Evolutionary conservation across 148 eudicot genomes (phyloP), one percentile per base, ranked within the genome.

Genomic region (Polygonum maritimum): DNA sequence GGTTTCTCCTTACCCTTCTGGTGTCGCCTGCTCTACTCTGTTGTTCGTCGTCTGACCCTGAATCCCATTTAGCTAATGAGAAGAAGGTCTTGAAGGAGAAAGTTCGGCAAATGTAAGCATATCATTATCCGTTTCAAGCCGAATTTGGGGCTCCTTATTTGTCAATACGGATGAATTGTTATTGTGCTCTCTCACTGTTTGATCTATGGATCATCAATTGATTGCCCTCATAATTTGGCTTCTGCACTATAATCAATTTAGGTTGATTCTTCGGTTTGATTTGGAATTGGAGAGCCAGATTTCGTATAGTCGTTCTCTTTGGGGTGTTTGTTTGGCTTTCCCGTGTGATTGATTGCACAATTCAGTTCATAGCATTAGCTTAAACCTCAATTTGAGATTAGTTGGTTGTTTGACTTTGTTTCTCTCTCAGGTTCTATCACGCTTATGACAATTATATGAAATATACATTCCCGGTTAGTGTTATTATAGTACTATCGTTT

Each of bases 371-470:
- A 67, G 10, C 71, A 38, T 44, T 63, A 31, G 10, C 71, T 36
- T 38, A 62, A 62, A 6, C 2, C 31, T 16, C 38, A 19, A 67
- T 60, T 31, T 3, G 69, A 22, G 69, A 60, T 60, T 1, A 60
- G 12, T 67, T 38, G 44, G 21, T 15, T 7, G 22, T 7, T 62
- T 72, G 48, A 22, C 36, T 73, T 48, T 44, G 1, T 44, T 14
- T 21, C 33, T 87, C 78, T 87, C 79, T 69, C 93, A 94, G 98
- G 98, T 94, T 94, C 81, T 94, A 92, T 80, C 98, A 94, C 84
- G 98, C 98, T 35, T 94, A 92, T 81, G 96, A 92, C 84, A 94
- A 92, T 84, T 94, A 94, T 81, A 90, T 94, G 92, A 84, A 67
- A 76, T 83, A 90, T 69, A 97, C 98, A n/a, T 94, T 94, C 78